Evolutionary conservation across 2,329 filamentous ascomycete species (phyloP).

Genomic region (Trichoderma oligosporum): DNA sequence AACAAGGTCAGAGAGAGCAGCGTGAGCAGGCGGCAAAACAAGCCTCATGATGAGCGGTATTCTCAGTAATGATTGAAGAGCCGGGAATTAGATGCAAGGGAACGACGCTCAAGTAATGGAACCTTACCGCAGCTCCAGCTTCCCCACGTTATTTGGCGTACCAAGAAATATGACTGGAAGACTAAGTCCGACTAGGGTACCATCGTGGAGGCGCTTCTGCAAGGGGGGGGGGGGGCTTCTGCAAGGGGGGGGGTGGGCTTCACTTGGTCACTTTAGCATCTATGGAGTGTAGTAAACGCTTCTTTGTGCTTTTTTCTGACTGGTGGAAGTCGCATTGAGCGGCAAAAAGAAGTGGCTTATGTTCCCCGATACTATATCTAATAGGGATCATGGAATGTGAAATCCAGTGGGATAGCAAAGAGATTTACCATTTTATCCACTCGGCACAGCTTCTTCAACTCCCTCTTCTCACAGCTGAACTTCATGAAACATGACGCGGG

Average conservation of each 20-base stretch:
- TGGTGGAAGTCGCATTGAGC: background rate
- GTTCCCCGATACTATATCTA: background rate
- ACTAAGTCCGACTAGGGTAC: background rate
- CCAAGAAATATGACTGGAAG: background rate
- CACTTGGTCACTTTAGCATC: too few relatives aligned
- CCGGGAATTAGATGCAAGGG: background rate
- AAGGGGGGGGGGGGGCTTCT: background rate
- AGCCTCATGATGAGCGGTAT: too few relatives aligned
- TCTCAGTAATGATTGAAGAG: background rate
- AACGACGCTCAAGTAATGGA: background rate
- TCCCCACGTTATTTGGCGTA: background rate
- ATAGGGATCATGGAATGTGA: background rate
- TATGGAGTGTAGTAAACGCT: too few relatives aligned
- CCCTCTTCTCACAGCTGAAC: background rate
- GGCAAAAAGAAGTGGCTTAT: background rate
- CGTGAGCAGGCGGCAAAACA: background rate
- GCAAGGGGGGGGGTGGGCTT: too few relatives aligned
- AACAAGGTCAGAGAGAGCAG: background rate
- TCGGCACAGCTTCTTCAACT: background rate
- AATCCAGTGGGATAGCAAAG: background rate
- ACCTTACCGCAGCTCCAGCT: background rate
- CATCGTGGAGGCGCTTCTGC: background rate
- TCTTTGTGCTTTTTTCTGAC: background rate
- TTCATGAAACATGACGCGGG: background rate
- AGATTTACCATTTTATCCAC: background rate